phyloP scores from a whole-genome alignment of 148 eudicot genomes.

The Diospyros lotus region DNA sequence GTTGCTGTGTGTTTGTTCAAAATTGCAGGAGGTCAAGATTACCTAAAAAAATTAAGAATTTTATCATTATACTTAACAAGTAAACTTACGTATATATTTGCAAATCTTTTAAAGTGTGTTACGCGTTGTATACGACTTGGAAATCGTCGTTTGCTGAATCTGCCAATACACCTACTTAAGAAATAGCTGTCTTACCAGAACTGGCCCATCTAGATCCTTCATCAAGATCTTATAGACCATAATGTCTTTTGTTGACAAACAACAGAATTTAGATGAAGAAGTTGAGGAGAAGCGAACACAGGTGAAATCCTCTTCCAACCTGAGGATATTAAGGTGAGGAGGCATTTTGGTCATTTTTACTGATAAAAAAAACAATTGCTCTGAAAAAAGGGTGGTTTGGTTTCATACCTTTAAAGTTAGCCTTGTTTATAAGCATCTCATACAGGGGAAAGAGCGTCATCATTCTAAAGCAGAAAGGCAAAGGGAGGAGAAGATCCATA shows the following conservation, averaged over 20 bases:
- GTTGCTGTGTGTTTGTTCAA: not conserved
- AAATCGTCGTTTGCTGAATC: slow-evolving; percentile 32
- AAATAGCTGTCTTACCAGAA: slow-evolving; percentile 37
- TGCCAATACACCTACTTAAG: slow-evolving; percentile 48
- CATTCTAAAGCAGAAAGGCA: slow-evolving; percentile 24
- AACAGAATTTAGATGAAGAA: not conserved
- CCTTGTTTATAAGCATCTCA: slow-evolving; percentile 32
- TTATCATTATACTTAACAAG: not conserved
- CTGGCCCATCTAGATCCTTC: slow-evolving; percentile 21
- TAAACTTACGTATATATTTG: not conserved
- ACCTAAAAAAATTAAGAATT: not conserved
- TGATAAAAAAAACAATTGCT: slow-evolving; percentile 7
- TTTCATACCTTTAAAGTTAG: slow-evolving; percentile 48
- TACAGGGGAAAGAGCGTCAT: slow-evolving; percentile 22
- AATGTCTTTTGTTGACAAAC: too few relatives aligned
- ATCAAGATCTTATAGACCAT: slow-evolving; percentile 6
- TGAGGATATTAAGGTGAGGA: slow-evolving; percentile 14
- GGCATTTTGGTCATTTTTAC: slow-evolving; percentile 30
- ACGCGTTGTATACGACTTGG: not conserved
- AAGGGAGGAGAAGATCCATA: slow-evolving; percentile 4
- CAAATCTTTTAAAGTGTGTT: not conserved
- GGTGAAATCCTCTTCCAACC: not conserved
- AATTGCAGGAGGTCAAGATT: not conserved
- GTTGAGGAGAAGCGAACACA: not conserved
- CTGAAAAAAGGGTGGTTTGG: slow-evolving; percentile 14